Conservation (phyloP, 768 basidiomycete genomes). For the Plicaturopsis crispa region DNA sequence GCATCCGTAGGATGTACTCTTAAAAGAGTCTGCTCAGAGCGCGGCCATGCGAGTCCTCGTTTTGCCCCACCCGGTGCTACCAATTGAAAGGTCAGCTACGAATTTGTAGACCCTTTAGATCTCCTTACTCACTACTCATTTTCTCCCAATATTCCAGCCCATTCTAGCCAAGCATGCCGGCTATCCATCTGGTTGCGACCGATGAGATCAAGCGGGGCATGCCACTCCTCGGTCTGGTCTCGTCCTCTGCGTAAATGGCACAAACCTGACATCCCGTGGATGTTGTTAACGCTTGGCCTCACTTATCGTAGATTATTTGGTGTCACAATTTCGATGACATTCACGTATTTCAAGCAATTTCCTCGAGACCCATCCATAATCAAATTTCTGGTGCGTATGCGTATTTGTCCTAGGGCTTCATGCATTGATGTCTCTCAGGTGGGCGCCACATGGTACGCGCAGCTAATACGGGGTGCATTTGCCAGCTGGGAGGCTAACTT, state of each 20-base stretch:
- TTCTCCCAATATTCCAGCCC: too few relatives aligned
- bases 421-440: too few relatives aligned
- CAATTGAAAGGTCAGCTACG: too few relatives aligned
- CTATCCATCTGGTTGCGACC: constrained; percentile 12
- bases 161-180: too few relatives aligned
- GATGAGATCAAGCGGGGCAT: constrained; percentile 23
- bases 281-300: neutral
- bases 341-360: constrained; percentile 25
- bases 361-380: constrained; percentile 17
- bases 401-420: neutral
- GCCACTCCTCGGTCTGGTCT: constrained; percentile 24
- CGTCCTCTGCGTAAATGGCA: constrained; percentile 21
- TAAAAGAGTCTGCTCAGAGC: too few relatives aligned
- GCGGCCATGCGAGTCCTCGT: too few relatives aligned
- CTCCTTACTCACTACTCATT: too few relatives aligned
- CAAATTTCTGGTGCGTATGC: constrained; percentile 19
- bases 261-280: neutral
- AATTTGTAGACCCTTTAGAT: too few relatives aligned
- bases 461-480: too few relatives aligned
- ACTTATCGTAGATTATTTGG: constrained; percentile 18
- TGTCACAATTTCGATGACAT: constrained; percentile 23
- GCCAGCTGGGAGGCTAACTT: neutral
- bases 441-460: too few relatives aligned
- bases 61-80: too few relatives aligned
- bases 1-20: too few relatives aligned